phyloP scores from a whole-genome alignment of 768 basidiomycete genomes.

The Auricularia cornea region DNA sequence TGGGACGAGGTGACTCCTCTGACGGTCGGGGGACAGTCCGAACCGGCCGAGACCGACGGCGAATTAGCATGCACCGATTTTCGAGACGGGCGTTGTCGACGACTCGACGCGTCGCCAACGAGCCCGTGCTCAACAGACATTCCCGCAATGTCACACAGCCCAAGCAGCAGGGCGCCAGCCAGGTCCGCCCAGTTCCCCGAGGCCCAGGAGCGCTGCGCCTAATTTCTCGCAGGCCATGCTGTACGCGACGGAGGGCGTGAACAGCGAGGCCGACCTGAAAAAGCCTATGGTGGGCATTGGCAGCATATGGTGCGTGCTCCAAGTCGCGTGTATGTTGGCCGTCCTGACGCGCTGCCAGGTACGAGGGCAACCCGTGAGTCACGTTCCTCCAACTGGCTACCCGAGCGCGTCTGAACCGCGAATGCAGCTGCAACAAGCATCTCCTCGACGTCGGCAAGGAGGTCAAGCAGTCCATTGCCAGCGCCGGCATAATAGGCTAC shows the following conservation, averaged over 20 bases:
- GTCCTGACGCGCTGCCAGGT: conserved; percentile 47
- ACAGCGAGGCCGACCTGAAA: conserved; percentile 71
- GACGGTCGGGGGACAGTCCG: no score
- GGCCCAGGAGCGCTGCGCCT: not conserved
- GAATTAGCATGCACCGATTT: conserved; percentile 2
- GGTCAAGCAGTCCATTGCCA: conserved; percentile 70
- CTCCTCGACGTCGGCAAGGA: conserved; percentile 81
- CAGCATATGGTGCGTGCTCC: conserved; percentile 75
- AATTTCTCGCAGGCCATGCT: conserved; percentile 73
- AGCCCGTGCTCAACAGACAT: conserved; percentile 44
- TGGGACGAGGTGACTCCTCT: no score
- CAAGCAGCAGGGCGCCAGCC: conserved; percentile 92
- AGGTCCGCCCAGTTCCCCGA: conserved; percentile 38
- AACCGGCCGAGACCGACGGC: no score
- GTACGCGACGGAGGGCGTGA: conserved; percentile 94
- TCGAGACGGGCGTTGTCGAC: conserved; percentile 1
- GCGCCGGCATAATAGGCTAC: conserved; percentile 75
- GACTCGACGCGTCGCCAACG: not conserved
- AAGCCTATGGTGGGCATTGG: conserved; percentile 98
- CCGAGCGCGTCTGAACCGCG: not conserved
- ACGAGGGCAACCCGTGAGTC: conserved; percentile 95
- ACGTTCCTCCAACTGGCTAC: not conserved
- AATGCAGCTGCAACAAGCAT: conserved; percentile 84
- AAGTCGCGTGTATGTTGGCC: conserved; percentile 2
- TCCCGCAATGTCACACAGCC: conserved; percentile 79